These are phyloP conservation scores for Colletotrichum limetticola DNA, from an alignment of 2,329 filamentous ascomycete species.

Conservation along the genomic window DNA sequence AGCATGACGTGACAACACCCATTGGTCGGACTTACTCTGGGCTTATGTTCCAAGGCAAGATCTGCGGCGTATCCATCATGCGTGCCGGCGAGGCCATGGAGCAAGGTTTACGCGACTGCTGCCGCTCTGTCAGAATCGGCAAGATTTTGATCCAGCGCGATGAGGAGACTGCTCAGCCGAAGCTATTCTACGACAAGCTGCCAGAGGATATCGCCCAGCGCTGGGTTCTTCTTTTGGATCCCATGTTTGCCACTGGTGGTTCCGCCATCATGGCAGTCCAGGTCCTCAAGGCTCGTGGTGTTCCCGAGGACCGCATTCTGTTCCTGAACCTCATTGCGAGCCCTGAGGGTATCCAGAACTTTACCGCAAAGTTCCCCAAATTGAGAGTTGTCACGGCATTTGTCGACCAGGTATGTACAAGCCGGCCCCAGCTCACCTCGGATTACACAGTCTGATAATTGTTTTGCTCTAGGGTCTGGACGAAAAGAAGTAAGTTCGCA, in stretches of 20 bases:
- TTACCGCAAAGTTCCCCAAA: slow-evolving; percentile 88
- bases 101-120: slow-evolving; percentile 94
- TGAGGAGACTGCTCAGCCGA: slow-evolving; percentile 91
- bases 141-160: slow-evolving; percentile 99
- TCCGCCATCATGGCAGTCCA: slow-evolving; percentile 98
- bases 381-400: slow-evolving; percentile 95
- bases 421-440: neutral
- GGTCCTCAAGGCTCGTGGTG: slow-evolving; percentile 87
- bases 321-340: slow-evolving; percentile 99
- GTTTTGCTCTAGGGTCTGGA: slow-evolving; percentile 74
- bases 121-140: slow-evolving; percentile 95
- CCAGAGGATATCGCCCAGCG: slow-evolving; percentile 91
- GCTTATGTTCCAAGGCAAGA: slow-evolving; percentile 96
- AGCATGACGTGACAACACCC: slow-evolving; percentile 89
- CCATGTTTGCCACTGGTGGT: slow-evolving; percentile 99
- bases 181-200: slow-evolving; percentile 97
- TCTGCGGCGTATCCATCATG: slow-evolving; percentile 99
- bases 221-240: slow-evolving; percentile 94
- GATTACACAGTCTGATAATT: neutral
- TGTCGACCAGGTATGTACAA: slow-evolving; percentile 76
- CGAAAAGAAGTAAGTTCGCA: slow-evolving; percentile 85
- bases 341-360: slow-evolving; percentile 89
- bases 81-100: slow-evolving; percentile 98
- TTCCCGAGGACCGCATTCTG: slow-evolving; percentile 93
- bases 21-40: slow-evolving; percentile 89